Conservation (phyloP, 2,329 filamentous ascomycete genomes). For the Xylariaceae sp. region DNA sequence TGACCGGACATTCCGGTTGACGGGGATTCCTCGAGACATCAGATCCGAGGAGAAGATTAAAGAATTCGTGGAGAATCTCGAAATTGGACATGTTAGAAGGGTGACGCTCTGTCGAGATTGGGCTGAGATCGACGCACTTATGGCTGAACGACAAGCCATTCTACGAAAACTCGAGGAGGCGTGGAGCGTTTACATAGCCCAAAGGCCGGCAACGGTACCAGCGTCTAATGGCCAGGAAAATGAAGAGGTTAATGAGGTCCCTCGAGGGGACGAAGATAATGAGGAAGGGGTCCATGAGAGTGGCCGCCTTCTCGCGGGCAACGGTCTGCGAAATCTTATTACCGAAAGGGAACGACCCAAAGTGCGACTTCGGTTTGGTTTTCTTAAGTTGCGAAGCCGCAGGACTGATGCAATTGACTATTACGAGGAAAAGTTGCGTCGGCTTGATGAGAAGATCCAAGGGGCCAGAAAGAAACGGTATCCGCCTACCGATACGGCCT, state of each 20-base stretch:
- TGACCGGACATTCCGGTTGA: conserved; percentile 88
- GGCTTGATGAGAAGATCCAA: conserved; percentile 74
- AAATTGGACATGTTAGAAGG: conserved; percentile 86
- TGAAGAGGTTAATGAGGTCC: conserved; percentile 32
- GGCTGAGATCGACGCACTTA: conserved; percentile 75
- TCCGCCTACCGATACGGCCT: conserved; percentile 78
- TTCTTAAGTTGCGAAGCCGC: conserved; percentile 69
- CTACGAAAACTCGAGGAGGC: conserved; percentile 78
- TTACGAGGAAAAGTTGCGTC: conserved; percentile 82
- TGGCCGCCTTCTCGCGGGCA: conserved; percentile 60
- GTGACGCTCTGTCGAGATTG: conserved; percentile 88
- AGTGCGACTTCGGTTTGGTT: conserved; percentile 77
- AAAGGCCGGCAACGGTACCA: conserved; percentile 45
- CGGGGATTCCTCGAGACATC: conserved; percentile 80
- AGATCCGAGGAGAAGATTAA: conserved; percentile 83
- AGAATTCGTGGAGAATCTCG: conserved; percentile 81
- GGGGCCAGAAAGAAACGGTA: conserved; percentile 75
- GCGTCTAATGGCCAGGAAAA: conserved; percentile 17
- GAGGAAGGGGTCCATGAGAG: conserved; percentile 56
- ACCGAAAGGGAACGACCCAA: conserved; percentile 62
- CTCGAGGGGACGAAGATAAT: conserved; percentile 41
- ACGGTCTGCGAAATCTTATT: conserved; percentile 42
- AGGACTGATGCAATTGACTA: conserved; percentile 92
- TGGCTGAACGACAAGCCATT: conserved; percentile 66
- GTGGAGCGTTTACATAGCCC: conserved; percentile 77